Evolutionary conservation across 306 rosid genomes (phyloP).

Genomic region (Glycine tomentella): DNA sequence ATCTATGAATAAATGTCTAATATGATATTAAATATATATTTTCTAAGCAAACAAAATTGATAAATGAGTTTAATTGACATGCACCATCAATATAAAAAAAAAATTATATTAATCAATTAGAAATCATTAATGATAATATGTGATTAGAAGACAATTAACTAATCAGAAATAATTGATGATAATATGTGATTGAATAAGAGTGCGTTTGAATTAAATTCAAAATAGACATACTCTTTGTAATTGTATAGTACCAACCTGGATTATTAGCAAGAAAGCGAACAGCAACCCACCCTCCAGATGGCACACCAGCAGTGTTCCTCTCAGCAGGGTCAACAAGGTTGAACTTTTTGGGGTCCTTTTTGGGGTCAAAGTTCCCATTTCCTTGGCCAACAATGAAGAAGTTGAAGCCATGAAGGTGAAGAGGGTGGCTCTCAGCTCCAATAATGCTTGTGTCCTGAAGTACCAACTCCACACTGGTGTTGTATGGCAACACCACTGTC

Average conservation of each 20-base stretch:
- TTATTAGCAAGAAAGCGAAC: conserved; percentile 71
- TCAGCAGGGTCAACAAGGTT: conserved; percentile 78
- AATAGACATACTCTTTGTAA: not conserved
- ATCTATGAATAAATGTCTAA: not conserved
- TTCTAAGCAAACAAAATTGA: no score
- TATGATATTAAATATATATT: no score
- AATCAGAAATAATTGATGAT: no score
- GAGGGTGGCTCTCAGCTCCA: conserved; percentile 81
- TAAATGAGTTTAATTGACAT: no score
- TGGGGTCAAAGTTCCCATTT: conserved; percentile 68
- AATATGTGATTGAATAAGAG: no score
- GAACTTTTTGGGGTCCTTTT: conserved; percentile 63
- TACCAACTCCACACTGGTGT: conserved; percentile 67
- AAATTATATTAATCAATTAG: no score
- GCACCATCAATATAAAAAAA: no score
- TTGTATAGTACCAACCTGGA: conserved; percentile 58
- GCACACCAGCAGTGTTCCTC: conserved; percentile 74
- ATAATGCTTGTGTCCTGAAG: conserved; percentile 77
- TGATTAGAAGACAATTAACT: no score
- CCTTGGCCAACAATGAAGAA: conserved; percentile 81
- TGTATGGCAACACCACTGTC: conserved; percentile 60
- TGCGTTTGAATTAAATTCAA: not conserved
- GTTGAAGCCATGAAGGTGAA: conserved; percentile 82
- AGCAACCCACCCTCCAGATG: conserved; percentile 84
- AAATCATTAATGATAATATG: no score